These are phyloP conservation scores for Lentinus tigrinus DNA, from an alignment of 768 basidiomycete species.

Conservation along the genomic window DNA sequence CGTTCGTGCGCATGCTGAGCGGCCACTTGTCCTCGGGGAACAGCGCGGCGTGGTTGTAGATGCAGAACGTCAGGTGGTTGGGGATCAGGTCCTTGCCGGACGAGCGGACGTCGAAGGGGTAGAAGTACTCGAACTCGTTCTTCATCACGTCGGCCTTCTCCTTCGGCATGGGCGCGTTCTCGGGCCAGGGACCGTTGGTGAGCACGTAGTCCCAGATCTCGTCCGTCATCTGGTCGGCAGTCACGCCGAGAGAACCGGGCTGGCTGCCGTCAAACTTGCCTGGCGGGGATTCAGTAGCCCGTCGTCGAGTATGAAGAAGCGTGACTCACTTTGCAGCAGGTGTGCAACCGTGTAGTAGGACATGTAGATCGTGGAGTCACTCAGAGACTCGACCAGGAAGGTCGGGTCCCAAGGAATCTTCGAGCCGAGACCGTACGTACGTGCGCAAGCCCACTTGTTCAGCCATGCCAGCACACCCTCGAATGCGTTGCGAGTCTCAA, in stretches of 20 bases:
- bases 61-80: conserved; percentile 90
- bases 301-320: background rate
- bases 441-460: conserved; percentile 99
- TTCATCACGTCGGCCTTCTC: conserved; percentile 85
- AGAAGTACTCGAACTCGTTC: conserved; percentile 94
- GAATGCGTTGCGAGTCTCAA: conserved; percentile 92
- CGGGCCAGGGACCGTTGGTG: conserved; percentile 74
- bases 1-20: conserved; percentile 88
- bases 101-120: conserved; percentile 96
- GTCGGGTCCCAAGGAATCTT: conserved; percentile 95
- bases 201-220: conserved; percentile 97
- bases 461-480: conserved; percentile 92
- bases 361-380: conserved; percentile 99
- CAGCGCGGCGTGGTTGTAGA: conserved; percentile 94
- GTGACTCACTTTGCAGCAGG: conserved; percentile 76
- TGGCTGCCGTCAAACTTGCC: conserved; percentile 76
- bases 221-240: conserved; percentile 92
- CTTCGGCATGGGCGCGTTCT: conserved; percentile 57
- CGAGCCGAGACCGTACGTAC: conserved; percentile 94
- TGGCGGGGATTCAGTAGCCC: conserved; percentile 28
- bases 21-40: conserved; percentile 93
- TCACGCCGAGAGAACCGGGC: conserved; percentile 82
- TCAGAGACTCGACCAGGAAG: conserved; percentile 94
- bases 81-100: conserved; percentile 97
- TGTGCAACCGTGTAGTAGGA: conserved; percentile 95